A percentile compares a stretch with the other conserved stretches of the same genome.
These are phyloP conservation scores for Monsonia emarginata DNA, from an alignment of 441 rosid species.

Conservation along the genomic window DNA sequence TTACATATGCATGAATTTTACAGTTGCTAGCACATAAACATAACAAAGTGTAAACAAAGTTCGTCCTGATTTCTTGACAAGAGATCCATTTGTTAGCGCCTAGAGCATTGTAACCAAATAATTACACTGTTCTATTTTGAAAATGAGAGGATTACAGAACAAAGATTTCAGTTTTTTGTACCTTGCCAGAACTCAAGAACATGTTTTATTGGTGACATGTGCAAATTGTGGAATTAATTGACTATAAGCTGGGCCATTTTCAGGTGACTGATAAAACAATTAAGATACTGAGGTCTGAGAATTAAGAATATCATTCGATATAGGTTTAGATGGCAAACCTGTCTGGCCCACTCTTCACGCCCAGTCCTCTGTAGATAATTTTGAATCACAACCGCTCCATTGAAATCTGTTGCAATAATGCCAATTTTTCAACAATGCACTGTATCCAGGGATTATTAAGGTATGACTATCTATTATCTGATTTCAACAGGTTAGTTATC, in stretches of 20 bases:
- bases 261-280: too few species aligned
- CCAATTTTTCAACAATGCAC: neutral
- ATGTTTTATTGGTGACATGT: too few species aligned
- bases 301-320: neutral
- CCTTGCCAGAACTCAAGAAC: too few species aligned
- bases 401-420: slow-evolving; percentile 59
- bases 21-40: neutral
- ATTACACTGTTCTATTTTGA: neutral
- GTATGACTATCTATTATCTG: neutral
- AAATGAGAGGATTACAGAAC: neutral
- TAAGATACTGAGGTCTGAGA: neutral
- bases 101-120: neutral
- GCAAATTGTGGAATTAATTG: too few species aligned
- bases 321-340: slow-evolving; percentile 37
- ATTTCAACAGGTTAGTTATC: neutral
- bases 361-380: slow-evolving; percentile 77
- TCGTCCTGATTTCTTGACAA: too few species aligned
- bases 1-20: neutral
- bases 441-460: neutral
- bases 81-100: neutral
- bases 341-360: slow-evolving; percentile 79
- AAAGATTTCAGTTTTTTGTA: neutral
- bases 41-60: too few species aligned
- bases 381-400: slow-evolving; percentile 73
- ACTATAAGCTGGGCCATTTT: too few species aligned